Base-by-base conservation (phyloP, 768 basidiomycete species). In the Kwoniella europaea region DNA sequence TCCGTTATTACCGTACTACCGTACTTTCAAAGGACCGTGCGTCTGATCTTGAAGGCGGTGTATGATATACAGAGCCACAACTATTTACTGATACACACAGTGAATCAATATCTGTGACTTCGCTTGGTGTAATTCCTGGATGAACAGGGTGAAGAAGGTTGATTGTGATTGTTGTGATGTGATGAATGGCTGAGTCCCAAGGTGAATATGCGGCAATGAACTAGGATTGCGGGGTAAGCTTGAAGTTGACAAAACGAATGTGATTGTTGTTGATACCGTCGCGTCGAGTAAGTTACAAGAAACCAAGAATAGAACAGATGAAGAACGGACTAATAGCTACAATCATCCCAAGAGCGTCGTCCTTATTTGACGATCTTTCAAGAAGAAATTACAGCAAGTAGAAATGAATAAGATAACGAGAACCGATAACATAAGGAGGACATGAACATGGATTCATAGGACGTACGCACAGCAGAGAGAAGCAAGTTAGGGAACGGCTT, bases 1-100 rank as follows among this genome's bases (percentile, higher is more conserved):
- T 59, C 59, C 59, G 20, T 6, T 61, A 9, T 46, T 43, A 10
- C 16, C 27, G 59, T 27, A 41, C 6, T 61, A 9, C 12, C n/a
- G 20, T 35, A 35, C 5, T 9, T 35, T 35, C 4, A 61, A 61
- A 61, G 59, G 42, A 43, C 59, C 59, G 59, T 61, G 59, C 59
- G 59, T 27, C 18, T 13, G 12, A 13, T 13, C 10, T 50, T 50
- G 46, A 50, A 10, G 46, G 18, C 20, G 42, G 20, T n/a, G 16
- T 27, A n/a, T 18, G 46, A 16, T 50, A 16, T 50, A 50, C 46
- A 50, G 27, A 27, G 27, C 27, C 27, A 27, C 27, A 27, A 27
- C 12, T 24, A 22, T 35, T 12, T 16, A 16, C 10, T 22, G 16
- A 13, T 16, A 58, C n/a, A 58, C n/a, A 27, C 57, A 13, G 42